A percentile compares a stretch with the other conserved stretches of the same genome.
phyloP scores from a whole-genome alignment of 768 basidiomycete genomes.

The Rhodotorula diobovata region DNA sequence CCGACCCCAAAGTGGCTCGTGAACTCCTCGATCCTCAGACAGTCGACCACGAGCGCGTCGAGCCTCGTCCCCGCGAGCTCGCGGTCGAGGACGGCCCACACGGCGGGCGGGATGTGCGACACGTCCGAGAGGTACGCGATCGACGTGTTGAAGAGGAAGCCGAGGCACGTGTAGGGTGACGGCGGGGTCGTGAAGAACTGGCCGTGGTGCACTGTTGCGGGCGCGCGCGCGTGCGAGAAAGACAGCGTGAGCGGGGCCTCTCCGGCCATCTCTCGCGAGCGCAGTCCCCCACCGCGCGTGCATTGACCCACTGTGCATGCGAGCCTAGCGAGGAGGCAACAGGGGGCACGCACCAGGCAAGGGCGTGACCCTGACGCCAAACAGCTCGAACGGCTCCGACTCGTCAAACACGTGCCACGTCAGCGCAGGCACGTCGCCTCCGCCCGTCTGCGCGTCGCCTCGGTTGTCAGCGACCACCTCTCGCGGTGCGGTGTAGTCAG shows the following conservation, averaged over 20 bases:
- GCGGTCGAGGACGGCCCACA: conserved; percentile 52
- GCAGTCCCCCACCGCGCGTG: not conserved
- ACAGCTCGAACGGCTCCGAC: conserved; percentile 33
- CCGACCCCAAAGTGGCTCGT: conserved; percentile 75
- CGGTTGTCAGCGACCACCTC: too few species aligned
- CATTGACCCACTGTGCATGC: not conserved
- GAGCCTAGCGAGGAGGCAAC: not conserved
- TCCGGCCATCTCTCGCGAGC: not conserved
- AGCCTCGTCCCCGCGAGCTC: not conserved
- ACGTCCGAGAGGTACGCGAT: conserved; percentile 79
- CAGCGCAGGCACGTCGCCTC: conserved; percentile 69
- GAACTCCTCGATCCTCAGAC: conserved; percentile 62
- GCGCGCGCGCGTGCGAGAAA: not conserved
- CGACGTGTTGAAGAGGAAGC: conserved; percentile 53
- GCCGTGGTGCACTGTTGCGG: conserved; percentile 43
- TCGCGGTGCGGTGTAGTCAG: not conserved
- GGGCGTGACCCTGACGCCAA: conserved; percentile 45
- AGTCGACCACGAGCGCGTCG: conserved; percentile 60
- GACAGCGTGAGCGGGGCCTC: not conserved
- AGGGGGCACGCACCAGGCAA: conserved; percentile 42
- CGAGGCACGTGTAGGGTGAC: conserved; percentile 38
- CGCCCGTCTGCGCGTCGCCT: conserved; percentile 40
- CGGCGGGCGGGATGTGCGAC: conserved; percentile 68
- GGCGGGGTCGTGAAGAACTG: conserved; percentile 38
- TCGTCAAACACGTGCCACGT: conserved; percentile 70